Evolutionary conservation across 768 basidiomycete species (phyloP).

Genomic region (Cystobasidium ongulense): DNA sequence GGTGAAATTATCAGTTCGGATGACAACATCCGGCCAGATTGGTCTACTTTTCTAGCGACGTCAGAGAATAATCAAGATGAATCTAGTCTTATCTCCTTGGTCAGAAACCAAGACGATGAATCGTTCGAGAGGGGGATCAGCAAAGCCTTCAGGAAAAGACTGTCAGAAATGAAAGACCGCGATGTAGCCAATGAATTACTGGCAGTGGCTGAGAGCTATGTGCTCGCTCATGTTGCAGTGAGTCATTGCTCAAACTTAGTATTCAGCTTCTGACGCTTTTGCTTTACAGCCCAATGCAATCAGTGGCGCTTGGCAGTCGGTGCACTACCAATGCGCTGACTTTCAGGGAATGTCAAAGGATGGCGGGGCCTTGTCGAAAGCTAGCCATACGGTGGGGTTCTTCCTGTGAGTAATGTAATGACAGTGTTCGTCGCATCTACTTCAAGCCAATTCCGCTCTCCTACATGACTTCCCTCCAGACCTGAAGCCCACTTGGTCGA

Average conservation of each 20-base stretch:
- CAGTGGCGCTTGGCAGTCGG: not conserved
- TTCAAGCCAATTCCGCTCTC: not conserved
- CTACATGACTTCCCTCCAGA: not conserved
- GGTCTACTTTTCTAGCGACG: not conserved
- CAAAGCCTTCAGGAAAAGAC: not conserved
- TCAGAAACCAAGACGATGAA: constrained; percentile 10
- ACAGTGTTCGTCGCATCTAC: too few relatives aligned
- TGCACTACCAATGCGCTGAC: not conserved
- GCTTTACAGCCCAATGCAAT: constrained; percentile 13
- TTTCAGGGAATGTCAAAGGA: not conserved
- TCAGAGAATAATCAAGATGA: not conserved
- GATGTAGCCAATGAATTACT: not conserved
- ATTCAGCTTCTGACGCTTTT: too few relatives aligned
- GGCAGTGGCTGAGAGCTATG: not conserved
- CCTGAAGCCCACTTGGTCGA: not conserved
- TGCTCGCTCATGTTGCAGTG: constrained; percentile 17
- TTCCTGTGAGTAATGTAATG: not conserved
- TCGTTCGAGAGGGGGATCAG: not conserved
- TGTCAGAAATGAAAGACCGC: not conserved
- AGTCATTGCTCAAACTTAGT: not conserved
- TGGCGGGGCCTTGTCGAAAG: not conserved
- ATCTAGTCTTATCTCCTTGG: not conserved
- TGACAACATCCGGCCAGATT: not conserved
- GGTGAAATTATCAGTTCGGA: constrained; percentile 5
- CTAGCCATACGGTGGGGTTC: not conserved